Conservation (phyloP, 2,329 filamentous ascomycete species). For the Alternaria dauci region DNA sequence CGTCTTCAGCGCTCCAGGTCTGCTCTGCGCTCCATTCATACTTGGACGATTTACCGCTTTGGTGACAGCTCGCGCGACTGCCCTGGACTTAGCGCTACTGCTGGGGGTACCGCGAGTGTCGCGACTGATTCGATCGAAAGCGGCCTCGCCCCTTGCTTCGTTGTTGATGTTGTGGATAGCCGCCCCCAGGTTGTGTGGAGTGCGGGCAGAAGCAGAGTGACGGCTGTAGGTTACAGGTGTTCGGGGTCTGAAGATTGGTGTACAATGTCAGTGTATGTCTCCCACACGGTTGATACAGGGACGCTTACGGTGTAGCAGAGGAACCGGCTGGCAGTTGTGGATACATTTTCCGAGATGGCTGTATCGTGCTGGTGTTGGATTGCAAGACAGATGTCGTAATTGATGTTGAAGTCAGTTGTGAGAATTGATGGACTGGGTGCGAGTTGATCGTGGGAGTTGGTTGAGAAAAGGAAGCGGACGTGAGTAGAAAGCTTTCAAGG, state of each 20-base stretch:
- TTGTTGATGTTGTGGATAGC: neutral
- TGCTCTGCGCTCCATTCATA: neutral
- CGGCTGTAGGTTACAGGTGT: neutral
- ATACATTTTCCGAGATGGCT: neutral
- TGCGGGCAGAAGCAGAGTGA: neutral
- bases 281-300: neutral
- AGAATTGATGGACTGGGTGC: neutral
- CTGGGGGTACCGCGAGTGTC: neutral
- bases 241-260: neutral
- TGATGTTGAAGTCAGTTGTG: neutral
- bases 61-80: neutral
- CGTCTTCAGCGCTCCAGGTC: neutral
- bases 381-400: neutral
- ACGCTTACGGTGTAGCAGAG: neutral
- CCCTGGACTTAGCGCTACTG: neutral
- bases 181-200: neutral
- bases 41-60: neutral
- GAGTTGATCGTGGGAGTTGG: neutral
- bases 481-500: neutral
- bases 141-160: slow-evolving; percentile 7
- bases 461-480: neutral
- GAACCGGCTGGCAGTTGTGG: neutral
- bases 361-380: neutral
- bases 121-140: slow-evolving; percentile 4
- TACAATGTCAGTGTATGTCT: neutral